Percentiles rank a stretch among this genome's conserved stretches.
These are phyloP conservation scores for Babesia ovis DNA, from an alignment of 169 alveolate genomes.

Conservation along the genomic window DNA sequence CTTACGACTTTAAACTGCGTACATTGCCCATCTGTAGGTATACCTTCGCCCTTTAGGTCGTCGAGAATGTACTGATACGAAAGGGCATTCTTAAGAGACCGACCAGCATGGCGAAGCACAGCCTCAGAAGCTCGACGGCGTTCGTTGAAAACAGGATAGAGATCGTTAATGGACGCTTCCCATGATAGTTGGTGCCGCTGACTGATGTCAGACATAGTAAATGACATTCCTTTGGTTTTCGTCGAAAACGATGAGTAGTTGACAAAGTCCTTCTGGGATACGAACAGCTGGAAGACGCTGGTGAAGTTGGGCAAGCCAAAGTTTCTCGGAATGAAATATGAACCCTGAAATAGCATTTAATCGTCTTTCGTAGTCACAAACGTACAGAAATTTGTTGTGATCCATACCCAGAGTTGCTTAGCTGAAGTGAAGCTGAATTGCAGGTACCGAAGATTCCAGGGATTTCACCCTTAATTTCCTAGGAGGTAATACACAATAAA, in stretches of 20 bases:
- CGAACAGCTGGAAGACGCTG: constrained; percentile 53
- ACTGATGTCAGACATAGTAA: constrained; percentile 37
- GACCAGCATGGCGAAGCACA: constrained; percentile 54
- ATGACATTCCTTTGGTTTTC: constrained; percentile 46
- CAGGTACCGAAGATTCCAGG: constrained; percentile 64
- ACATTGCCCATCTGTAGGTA: constrained; percentile 51
- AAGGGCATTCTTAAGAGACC: constrained; percentile 63
- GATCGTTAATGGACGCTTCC: constrained; percentile 60
- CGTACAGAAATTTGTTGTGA: constrained; percentile 43
- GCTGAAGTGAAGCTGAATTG: constrained; percentile 45
- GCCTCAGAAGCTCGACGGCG: constrained; percentile 53
- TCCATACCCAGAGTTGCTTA: constrained; percentile 54
- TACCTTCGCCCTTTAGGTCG: constrained; percentile 43
- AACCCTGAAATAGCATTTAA: constrained; percentile 10
- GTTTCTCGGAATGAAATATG: constrained; percentile 49
- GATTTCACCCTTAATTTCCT: constrained; percentile 61
- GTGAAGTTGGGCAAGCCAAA: constrained; percentile 53
- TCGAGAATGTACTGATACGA: constrained; percentile 51
- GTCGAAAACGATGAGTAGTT: constrained; percentile 59
- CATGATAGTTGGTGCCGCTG: constrained; percentile 49
- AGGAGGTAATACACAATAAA: neutral
- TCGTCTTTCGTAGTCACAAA: neutral
- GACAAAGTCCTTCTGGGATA: constrained; percentile 47
- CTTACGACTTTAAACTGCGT: constrained; percentile 61
- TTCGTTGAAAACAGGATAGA: constrained; percentile 62